Percentiles rank a stretch among this genome's conserved stretches.
These are phyloP conservation scores for Kwoniella dendrophila DNA, from an alignment of 768 basidiomycete species.

Conservation along the genomic window DNA sequence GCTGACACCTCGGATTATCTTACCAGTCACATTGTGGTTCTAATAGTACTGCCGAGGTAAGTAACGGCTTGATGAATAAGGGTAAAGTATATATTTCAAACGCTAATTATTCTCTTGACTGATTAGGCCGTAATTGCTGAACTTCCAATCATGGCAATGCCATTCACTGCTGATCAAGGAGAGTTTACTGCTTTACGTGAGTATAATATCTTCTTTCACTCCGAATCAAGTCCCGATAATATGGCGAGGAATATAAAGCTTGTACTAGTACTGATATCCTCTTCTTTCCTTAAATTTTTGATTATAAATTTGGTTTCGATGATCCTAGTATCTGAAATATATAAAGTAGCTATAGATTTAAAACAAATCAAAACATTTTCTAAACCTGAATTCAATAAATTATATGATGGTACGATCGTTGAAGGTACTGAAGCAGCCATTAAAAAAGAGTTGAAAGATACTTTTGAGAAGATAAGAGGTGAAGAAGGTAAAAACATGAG, in stretches of 20 bases:
- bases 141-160: constrained; percentile 28
- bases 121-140: constrained; percentile 23
- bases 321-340: constrained; percentile 21
- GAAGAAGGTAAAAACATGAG: constrained; percentile 27
- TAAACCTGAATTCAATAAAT: constrained; percentile 20
- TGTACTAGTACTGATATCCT: not conserved
- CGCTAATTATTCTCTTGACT: not conserved
- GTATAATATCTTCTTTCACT: not conserved
- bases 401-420: constrained; percentile 34
- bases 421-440: constrained; percentile 41
- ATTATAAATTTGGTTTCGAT: not conserved
- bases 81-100: no score
- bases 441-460: constrained; percentile 29
- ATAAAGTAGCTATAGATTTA: constrained; percentile 29
- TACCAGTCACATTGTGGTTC: constrained; percentile 32
- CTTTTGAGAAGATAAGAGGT: constrained; percentile 25
- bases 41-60: constrained; percentile 33
- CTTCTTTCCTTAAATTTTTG: no score
- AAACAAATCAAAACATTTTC: constrained; percentile 37
- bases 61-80: not conserved
- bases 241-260: not conserved
- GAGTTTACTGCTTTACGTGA: constrained; percentile 29
- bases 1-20: not conserved
- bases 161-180: constrained; percentile 42
- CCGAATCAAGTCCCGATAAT: not conserved